phyloP scores from a whole-genome alignment of 441 rosid species.

The Biscutella laevigata region DNA sequence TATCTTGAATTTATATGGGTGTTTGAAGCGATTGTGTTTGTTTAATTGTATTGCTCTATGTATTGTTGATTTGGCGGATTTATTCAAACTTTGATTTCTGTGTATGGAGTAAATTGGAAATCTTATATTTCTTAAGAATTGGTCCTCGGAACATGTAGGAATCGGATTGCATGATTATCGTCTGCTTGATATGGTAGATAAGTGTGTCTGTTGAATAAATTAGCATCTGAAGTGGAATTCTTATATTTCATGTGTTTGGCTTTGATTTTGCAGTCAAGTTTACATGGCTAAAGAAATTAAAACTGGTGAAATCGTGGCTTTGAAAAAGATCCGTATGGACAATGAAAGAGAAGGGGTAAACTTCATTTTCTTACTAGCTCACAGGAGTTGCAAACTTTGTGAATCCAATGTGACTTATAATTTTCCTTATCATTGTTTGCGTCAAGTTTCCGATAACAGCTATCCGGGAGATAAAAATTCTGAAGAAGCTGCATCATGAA shows the following conservation, averaged over 20 bases:
- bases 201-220: neutral
- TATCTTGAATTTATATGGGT: too few species aligned
- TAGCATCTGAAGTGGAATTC: neutral
- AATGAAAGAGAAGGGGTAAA: conserved; percentile 40
- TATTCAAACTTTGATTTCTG: neutral
- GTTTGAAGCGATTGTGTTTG: neutral
- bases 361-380: neutral
- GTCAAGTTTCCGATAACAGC: conserved; percentile 92
- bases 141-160: neutral
- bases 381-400: neutral
- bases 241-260: neutral
- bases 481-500: conserved; percentile 82
- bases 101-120: neutral
- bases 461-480: conserved; percentile 83
- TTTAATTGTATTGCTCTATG: neutral
- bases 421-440: neutral
- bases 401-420: neutral
- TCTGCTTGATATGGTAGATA: neutral
- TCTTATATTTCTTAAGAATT: neutral
- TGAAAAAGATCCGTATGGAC: conserved; percentile 30
- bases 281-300: conserved; percentile 57
- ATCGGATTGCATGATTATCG: neutral
- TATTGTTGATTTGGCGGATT: neutral
- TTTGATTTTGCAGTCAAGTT: conserved; percentile 63
- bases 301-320: conserved; percentile 31